phyloP scores from a whole-genome alignment of 2,329 filamentous ascomycete genomes.

The Colletotrichum brevisporum region DNA sequence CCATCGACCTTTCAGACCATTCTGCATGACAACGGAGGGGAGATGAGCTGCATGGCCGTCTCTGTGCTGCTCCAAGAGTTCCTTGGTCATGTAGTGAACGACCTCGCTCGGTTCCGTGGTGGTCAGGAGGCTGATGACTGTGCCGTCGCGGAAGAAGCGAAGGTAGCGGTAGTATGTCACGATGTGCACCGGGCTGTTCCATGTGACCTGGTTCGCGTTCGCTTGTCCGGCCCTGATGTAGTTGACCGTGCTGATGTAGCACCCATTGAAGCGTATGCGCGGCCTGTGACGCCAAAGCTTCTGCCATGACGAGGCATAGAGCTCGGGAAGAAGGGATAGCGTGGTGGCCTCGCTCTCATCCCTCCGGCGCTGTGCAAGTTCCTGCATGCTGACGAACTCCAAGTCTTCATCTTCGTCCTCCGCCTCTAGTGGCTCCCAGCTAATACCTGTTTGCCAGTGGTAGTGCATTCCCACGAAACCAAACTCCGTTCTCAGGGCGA shows the following conservation, averaged over 20 bases:
- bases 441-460: slow-evolving; percentile 75
- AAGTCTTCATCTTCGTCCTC: slow-evolving; percentile 50
- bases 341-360: slow-evolving; percentile 55
- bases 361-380: slow-evolving; percentile 52
- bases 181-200: slow-evolving; percentile 89
- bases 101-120: slow-evolving; percentile 88
- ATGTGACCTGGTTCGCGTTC: slow-evolving; percentile 78
- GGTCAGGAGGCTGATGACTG: slow-evolving; percentile 83
- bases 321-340: slow-evolving; percentile 56
- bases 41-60: slow-evolving; percentile 50
- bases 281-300: slow-evolving; percentile 86
- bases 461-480: slow-evolving; percentile 91
- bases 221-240: slow-evolving; percentile 88
- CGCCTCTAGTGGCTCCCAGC: slow-evolving; percentile 66
- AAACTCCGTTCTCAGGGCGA: slow-evolving; percentile 79
- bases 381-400: slow-evolving; percentile 52
- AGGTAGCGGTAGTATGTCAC: slow-evolving; percentile 99
- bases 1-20: slow-evolving; percentile 70
- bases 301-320: slow-evolving; percentile 70
- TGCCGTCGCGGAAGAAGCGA: slow-evolving; percentile 91
- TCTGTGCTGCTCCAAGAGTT: slow-evolving; percentile 69
- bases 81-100: slow-evolving; percentile 84
- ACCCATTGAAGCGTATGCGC: slow-evolving; percentile 92
- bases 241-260: slow-evolving; percentile 97
- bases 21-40: slow-evolving; percentile 73